A percentile compares a stretch with the other conserved stretches of the same genome.
phyloP scores from a whole-genome alignment of 768 basidiomycete genomes.

The Boletus reticuloceps region DNA sequence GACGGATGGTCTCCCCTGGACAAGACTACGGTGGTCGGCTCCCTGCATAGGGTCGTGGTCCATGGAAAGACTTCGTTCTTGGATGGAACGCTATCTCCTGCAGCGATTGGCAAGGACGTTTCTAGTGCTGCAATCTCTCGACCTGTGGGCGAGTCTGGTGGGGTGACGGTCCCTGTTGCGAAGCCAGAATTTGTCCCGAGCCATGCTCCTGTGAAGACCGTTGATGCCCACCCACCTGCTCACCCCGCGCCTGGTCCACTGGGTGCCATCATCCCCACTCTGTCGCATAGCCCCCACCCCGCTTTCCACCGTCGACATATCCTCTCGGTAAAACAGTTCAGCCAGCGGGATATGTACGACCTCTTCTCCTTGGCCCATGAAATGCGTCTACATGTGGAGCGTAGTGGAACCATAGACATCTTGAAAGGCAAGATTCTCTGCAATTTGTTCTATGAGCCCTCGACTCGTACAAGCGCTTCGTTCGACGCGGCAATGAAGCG shows the following conservation, averaged over 20 bases:
- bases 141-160: constrained; percentile 27
- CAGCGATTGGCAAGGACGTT: constrained; percentile 67
- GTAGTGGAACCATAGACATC: constrained; percentile 83
- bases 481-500: constrained; percentile 99
- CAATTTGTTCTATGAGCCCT: constrained; percentile 95
- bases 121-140: constrained; percentile 59
- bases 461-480: constrained; percentile 91
- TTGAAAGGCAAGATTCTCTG: constrained; percentile 89
- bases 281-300: constrained; percentile 54
- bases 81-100: constrained; percentile 70
- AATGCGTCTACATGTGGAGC: constrained; percentile 95
- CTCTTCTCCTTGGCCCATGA: constrained; percentile 94
- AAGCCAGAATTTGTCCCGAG: constrained; percentile 31
- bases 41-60: constrained; percentile 87
- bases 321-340: constrained; percentile 92
- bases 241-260: constrained; percentile 9
- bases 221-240: constrained; percentile 18
- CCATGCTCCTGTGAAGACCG: constrained; percentile 33
- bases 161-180: constrained; percentile 12
- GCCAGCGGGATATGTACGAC: constrained; percentile 83
- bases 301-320: constrained; percentile 94
- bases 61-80: constrained; percentile 88
- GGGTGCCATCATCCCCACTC: constrained; percentile 14
- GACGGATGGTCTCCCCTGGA: constrained; percentile 86
- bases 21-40: constrained; percentile 58